Conservation (phyloP, 2,329 filamentous ascomycete genomes). For the Hirsutella minnesotensis region DNA sequence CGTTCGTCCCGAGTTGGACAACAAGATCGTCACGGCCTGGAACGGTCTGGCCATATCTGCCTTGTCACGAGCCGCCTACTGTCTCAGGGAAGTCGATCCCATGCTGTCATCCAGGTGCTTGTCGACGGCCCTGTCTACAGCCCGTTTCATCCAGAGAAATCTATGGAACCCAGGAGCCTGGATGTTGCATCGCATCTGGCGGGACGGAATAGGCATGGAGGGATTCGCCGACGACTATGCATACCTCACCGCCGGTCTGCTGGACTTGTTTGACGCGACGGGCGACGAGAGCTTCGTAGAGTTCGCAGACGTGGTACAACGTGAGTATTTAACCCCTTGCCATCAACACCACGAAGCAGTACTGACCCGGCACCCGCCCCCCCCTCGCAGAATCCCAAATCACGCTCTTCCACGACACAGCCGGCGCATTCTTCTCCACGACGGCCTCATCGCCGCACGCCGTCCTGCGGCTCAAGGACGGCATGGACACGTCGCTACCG, state of each 20-base stretch:
- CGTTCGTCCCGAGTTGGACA: slow-evolving; percentile 66
- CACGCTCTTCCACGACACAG: slow-evolving; percentile 63
- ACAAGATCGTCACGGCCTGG: slow-evolving; percentile 78
- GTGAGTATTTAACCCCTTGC: slow-evolving; percentile 26
- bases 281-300: slow-evolving; percentile 63
- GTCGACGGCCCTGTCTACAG: slow-evolving; percentile 53
- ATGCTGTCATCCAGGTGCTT: slow-evolving; percentile 50
- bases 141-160: slow-evolving; percentile 57
- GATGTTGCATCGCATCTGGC: slow-evolving; percentile 63
- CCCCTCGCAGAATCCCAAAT: slow-evolving; percentile 53
- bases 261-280: slow-evolving; percentile 77
- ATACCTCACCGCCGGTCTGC: slow-evolving; percentile 69
- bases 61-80: slow-evolving; percentile 62
- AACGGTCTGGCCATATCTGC: slow-evolving; percentile 82
- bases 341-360: neutral
- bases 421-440: slow-evolving; percentile 64
- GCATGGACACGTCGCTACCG: slow-evolving; percentile 85
- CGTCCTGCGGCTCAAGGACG: slow-evolving; percentile 83
- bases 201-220: slow-evolving; percentile 49
- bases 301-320: slow-evolving; percentile 74
- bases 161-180: slow-evolving; percentile 56
- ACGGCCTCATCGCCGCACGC: slow-evolving; percentile 49
- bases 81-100: slow-evolving; percentile 49
- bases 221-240: slow-evolving; percentile 94
- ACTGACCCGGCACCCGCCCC: neutral